phyloP scores from a whole-genome alignment of 805 yeast species.

The Danielozyma ontarioensis region DNA sequence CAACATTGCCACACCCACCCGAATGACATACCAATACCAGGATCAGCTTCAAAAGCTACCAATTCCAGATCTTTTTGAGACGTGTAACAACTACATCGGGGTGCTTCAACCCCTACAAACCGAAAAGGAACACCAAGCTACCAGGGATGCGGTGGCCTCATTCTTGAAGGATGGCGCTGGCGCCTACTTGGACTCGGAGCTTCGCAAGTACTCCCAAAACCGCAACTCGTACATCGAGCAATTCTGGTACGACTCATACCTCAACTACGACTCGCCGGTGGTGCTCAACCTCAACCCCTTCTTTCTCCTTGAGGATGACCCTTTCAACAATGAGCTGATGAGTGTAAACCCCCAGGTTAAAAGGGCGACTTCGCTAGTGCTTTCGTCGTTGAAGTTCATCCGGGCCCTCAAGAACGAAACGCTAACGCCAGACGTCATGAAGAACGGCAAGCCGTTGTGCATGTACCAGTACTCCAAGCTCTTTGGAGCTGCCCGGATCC shows the following conservation, averaged over 20 bases:
- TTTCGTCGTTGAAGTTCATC: slow-evolving; percentile 73
- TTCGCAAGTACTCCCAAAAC: slow-evolving; percentile 55
- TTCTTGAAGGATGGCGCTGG: slow-evolving; percentile 49
- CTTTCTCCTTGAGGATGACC: slow-evolving; percentile 86
- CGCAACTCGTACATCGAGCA: slow-evolving; percentile 84
- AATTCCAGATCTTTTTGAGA: slow-evolving; percentile 67
- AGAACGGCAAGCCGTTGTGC: slow-evolving; percentile 61
- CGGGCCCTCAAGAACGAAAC: slow-evolving; percentile 74
- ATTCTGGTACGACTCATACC: slow-evolving; percentile 89
- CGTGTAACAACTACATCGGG: slow-evolving; percentile 61
- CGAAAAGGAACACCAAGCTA: slow-evolving; percentile 58
- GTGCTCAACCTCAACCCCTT: slow-evolving; percentile 91
- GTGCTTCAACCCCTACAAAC: slow-evolving; percentile 80
- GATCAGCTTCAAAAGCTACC: slow-evolving; percentile 62
- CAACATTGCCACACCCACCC: no score
- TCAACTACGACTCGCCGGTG: slow-evolving; percentile 83
- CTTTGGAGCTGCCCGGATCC: slow-evolving; percentile 85
- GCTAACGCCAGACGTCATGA: slow-evolving; percentile 63
- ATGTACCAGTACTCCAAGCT: slow-evolving; percentile 89
- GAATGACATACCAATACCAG: slow-evolving; percentile 53
- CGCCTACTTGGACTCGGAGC: slow-evolving; percentile 57
- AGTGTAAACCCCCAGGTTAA: slow-evolving; percentile 54
- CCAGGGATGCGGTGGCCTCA: slow-evolving; percentile 51
- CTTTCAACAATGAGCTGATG: slow-evolving; percentile 58
- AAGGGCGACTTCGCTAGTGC: slow-evolving; percentile 74